A percentile compares a stretch with the other conserved stretches of the same genome.
phyloP scores from a whole-genome alignment of 2,329 filamentous ascomycete species.

The Phaeophleospora eucalypticola region DNA sequence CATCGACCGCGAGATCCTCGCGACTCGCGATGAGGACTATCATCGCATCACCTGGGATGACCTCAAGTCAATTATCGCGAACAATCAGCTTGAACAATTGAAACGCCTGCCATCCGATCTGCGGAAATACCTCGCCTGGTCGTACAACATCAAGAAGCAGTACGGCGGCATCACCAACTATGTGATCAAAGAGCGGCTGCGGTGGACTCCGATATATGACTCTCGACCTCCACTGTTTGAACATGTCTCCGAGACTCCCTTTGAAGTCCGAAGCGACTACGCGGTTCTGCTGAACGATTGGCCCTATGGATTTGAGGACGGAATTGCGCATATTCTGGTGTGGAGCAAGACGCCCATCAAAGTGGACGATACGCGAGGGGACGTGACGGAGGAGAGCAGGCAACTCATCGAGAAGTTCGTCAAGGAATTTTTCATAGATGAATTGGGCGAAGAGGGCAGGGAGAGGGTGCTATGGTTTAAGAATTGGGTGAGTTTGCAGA shows the following conservation, averaged over 20 bases:
- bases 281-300: conserved; percentile 59
- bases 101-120: conserved; percentile 58
- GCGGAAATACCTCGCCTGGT: conserved; percentile 58
- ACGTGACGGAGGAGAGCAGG: conserved; percentile 50
- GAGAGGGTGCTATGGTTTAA: conserved; percentile 61
- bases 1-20: conserved; percentile 46
- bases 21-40: conserved; percentile 52
- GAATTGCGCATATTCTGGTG: conserved; percentile 55
- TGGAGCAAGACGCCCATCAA: conserved; percentile 53
- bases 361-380: conserved; percentile 43
- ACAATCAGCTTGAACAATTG: conserved; percentile 53
- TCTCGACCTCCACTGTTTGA: conserved; percentile 34
- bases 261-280: conserved; percentile 53
- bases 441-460: conserved; percentile 31
- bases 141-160: conserved; percentile 48
- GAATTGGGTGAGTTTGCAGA: conserved; percentile 59
- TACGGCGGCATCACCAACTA: conserved; percentile 56
- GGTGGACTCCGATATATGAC: conserved; percentile 42
- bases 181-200: conserved; percentile 52
- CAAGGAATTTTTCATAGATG: conserved; percentile 45
- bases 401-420: conserved; percentile 49
- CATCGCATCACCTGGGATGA: conserved; percentile 51
- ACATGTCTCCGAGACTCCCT: conserved; percentile 48
- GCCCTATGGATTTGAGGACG: conserved; percentile 56
- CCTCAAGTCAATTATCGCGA: conserved; percentile 48